These are phyloP conservation scores for Teratosphaeria viscida DNA, from an alignment of 2,329 filamentous ascomycete species.

Conservation along the genomic window DNA sequence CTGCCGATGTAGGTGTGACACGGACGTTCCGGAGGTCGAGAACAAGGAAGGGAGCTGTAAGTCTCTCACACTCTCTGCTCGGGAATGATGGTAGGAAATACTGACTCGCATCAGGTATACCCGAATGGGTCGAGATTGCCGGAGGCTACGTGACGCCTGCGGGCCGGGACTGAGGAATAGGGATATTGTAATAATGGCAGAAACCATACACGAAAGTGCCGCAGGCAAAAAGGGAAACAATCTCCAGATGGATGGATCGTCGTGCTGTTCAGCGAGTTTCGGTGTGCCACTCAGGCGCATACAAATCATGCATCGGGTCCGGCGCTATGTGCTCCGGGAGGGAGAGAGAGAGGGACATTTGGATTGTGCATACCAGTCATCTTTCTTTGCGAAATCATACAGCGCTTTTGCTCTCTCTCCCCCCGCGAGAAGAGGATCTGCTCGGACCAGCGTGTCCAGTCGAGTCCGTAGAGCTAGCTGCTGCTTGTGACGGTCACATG, in stretches of 20 bases:
- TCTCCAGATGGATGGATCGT: not conserved
- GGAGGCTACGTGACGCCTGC: slow-evolving; percentile 60
- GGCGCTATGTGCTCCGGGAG: not conserved
- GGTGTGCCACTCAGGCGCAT: not conserved
- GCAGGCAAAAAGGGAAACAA: not conserved
- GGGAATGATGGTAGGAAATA: not conserved
- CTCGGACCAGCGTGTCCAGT: not conserved
- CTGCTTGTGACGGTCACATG: not conserved
- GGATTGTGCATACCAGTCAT: not conserved
- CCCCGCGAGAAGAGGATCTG: not conserved
- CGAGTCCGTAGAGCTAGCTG: not conserved
- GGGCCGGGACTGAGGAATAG: slow-evolving; percentile 2
- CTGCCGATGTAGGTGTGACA: slow-evolving; percentile 92
- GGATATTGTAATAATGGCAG: not conserved
- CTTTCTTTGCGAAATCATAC: not conserved
- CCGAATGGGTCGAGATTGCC: slow-evolving; percentile 95
- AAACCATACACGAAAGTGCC: not conserved
- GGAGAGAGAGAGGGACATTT: not conserved
- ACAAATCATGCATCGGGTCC: not conserved
- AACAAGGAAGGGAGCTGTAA: slow-evolving; percentile 86
- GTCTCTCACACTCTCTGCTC: not conserved
- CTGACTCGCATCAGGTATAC: slow-evolving; percentile 34
- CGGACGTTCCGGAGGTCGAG: slow-evolving; percentile 94
- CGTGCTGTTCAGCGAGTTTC: not conserved
- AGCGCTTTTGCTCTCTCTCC: not conserved